Percentiles rank a stretch among this genome's conserved stretches.
Evolutionary conservation across 2,329 filamentous ascomycete species (phyloP).

Genomic region (Cercospora berteroae): DNA sequence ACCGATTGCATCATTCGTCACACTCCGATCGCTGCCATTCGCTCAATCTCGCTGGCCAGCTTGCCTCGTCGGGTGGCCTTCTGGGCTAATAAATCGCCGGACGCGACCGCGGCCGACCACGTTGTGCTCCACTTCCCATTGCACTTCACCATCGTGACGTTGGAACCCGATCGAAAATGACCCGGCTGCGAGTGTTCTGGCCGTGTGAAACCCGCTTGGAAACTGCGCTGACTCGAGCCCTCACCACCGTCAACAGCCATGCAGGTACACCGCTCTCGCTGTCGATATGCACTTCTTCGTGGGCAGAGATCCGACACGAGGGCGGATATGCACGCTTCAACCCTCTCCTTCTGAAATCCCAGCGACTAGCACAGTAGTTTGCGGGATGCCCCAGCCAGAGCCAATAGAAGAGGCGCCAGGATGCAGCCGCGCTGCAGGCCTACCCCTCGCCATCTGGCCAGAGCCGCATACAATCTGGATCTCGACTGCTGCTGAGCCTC

Average conservation of each 20-base stretch:
- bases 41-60: background rate
- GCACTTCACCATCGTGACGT: constrained; percentile 1
- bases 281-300: background rate
- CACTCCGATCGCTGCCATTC: background rate
- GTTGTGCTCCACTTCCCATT: background rate
- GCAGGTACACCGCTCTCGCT: constrained; percentile 10
- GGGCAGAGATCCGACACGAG: constrained; percentile 1
- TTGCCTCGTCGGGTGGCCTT: background rate
- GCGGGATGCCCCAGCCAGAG: background rate
- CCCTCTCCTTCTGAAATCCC: background rate
- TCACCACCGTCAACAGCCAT: background rate
- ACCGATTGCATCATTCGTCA: background rate
- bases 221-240: background rate
- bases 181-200: background rate
- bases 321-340: constrained; percentile 6
- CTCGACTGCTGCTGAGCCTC: constrained; percentile 1
- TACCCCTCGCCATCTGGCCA: constrained; percentile 6
- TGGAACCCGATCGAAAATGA: background rate
- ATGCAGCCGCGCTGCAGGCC: constrained; percentile 4
- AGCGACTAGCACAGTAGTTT: background rate
- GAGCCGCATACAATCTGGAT: constrained; percentile 16
- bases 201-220: background rate
- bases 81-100: background rate
- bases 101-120: background rate
- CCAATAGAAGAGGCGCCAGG: constrained; percentile 1